Conservation (phyloP, 768 basidiomycete genomes). For the Podaxis sp. region DNA sequence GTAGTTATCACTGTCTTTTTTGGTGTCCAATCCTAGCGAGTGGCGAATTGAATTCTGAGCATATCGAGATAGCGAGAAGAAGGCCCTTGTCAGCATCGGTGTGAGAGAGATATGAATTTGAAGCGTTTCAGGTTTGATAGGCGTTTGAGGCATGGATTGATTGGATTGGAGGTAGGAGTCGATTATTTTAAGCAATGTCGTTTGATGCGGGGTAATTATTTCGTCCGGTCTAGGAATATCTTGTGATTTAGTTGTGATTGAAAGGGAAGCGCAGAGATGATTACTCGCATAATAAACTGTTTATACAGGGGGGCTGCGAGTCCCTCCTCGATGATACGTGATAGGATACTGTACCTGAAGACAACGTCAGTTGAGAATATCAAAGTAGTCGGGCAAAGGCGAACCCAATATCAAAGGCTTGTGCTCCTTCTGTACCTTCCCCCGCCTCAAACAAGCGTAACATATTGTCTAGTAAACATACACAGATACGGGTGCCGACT, state of each 20-base stretch:
- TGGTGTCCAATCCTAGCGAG: constrained; percentile 30
- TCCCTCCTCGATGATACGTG: constrained; percentile 56
- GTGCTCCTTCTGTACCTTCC: constrained; percentile 57
- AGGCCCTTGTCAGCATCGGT: constrained; percentile 57
- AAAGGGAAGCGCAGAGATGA: background rate
- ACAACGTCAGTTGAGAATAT: constrained; percentile 6
- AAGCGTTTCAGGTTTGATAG: constrained; percentile 26
- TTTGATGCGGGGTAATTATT: constrained; percentile 79
- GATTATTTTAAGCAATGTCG: constrained; percentile 79
- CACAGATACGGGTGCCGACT: constrained; percentile 61
- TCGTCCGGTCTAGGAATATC: constrained; percentile 49
- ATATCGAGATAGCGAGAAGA: constrained; percentile 59
- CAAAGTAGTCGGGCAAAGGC: constrained; percentile 14
- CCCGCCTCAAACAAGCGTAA: constrained; percentile 65
- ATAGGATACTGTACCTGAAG: constrained; percentile 60
- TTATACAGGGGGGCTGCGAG: constrained; percentile 57
- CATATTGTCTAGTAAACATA: constrained; percentile 68
- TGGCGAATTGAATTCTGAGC: constrained; percentile 47
- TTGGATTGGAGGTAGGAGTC: constrained; percentile 76
- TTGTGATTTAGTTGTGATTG: constrained; percentile 5
- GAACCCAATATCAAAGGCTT: constrained; percentile 77
- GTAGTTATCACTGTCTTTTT: constrained; percentile 11
- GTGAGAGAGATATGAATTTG: constrained; percentile 40
- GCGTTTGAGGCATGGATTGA: constrained; percentile 26
- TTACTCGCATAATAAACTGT: constrained; percentile 55